Conservation (phyloP, 192 early-diverging fungal genomes). For the Pecoramyces ruminantium region DNA sequence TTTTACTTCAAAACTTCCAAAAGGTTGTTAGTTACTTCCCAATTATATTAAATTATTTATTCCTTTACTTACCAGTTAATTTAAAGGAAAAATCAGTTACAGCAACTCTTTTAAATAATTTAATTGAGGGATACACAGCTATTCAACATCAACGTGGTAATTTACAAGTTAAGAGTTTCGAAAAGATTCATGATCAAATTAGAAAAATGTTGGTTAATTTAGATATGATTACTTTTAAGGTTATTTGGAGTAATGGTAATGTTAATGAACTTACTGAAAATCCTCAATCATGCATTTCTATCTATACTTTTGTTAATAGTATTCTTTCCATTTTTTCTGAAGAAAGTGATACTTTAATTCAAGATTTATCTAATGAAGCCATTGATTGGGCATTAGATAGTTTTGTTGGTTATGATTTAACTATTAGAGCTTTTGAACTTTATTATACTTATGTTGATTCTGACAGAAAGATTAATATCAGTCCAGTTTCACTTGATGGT, state of each 20-base stretch:
- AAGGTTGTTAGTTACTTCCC: slow-evolving; percentile 13
- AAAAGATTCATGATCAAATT: background rate
- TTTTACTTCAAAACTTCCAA: slow-evolving; percentile 18
- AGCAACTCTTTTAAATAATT: slow-evolving; percentile 7
- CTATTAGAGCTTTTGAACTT: background rate
- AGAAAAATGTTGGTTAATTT: slow-evolving; percentile 12
- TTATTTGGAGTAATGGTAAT: slow-evolving; percentile 9
- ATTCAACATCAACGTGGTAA: slow-evolving; percentile 4
- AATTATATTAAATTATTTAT: slow-evolving; percentile 18
- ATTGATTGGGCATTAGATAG: slow-evolving; percentile 19
- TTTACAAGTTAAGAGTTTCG: background rate
- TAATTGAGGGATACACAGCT: slow-evolving; percentile 17
- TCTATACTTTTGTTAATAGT: slow-evolving; percentile 9
- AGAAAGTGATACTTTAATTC: slow-evolving; percentile 6
- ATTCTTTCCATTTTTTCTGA: slow-evolving; percentile 16
- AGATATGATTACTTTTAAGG: slow-evolving; percentile 3
- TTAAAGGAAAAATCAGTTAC: slow-evolving; percentile 8
- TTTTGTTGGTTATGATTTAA: slow-evolving; percentile 3
- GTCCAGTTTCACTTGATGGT: background rate
- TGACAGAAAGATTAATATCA: background rate
- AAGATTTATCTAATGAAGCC: slow-evolving; percentile 12
- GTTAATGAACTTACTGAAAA: slow-evolving; percentile 4
- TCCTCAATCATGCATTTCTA: slow-evolving; percentile 7
- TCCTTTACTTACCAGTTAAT: slow-evolving; percentile 12
- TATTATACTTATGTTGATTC: background rate